Evolutionary conservation across 306 rosid genomes (phyloP), one percentile per base, ranked within the genome.

Genomic region (Prunus salicina): DNA sequence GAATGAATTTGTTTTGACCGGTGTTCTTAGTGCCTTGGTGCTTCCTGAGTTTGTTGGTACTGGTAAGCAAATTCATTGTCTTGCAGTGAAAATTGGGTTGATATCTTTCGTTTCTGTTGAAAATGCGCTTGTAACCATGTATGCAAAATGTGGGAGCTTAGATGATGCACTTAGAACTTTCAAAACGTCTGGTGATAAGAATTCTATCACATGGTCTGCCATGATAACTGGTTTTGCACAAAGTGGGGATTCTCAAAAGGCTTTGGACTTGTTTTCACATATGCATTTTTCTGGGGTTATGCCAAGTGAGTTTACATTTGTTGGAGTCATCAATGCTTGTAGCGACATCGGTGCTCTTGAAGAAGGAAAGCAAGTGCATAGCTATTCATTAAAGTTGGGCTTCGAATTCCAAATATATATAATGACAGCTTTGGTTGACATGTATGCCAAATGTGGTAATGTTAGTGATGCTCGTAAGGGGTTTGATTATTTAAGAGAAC

Each of bases 161-260:
- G 96, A 89, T 72, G 89, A 89, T 79, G 97, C 97, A 3, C 82
- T 91, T 38, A 68, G 45, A 67, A 90, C 89, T 73, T 93, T 93
- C 72, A 76, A 87, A 28, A 27, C 80, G 55, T 84, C 81, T 0
- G 88, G 93, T 60, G 82, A 84, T 74, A 91, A 82, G 84, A 91
- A 89, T 86, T 83, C 97, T 0, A 88, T 93, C 67, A 93, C 97
- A 2, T 93, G 96, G 97, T 93, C 97, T 0, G 98, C 97, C 5
- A 91, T 93, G 89, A 83, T 93, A 30, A 89, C 91, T 38, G 91
- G 97, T 53, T 89, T 80, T 86, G 91, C 96, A 0, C 96, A 89
- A 62, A 82, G 92, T 69, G 98, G 97, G 83, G 90, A 89, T 75
- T 84, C 86, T 20, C 70, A 28, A 19, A 79, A 89, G 82, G 91